Conservation (phyloP, 345 rosid species). For the Linum usitatissimum region DNA sequence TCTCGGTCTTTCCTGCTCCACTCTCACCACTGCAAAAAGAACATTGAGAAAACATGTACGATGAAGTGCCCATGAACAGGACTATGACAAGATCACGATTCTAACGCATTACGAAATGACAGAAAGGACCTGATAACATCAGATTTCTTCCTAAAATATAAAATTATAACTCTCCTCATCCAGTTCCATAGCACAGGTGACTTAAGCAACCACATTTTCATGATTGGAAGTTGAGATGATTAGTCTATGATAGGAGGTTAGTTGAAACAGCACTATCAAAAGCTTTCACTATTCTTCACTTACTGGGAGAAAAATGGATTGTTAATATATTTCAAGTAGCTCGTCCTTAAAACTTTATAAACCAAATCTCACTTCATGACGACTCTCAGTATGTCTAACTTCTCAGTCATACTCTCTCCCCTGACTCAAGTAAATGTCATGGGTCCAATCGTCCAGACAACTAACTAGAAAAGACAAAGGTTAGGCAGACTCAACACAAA, state of each 20-base stretch:
- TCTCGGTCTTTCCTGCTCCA: constrained; percentile 99
- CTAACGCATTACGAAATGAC: background rate
- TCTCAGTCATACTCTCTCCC: too few species aligned
- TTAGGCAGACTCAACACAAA: too few species aligned
- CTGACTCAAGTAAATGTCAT: too few species aligned
- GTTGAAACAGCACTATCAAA: background rate
- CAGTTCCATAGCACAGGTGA: background rate
- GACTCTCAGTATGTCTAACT: too few species aligned
- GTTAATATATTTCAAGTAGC: background rate
- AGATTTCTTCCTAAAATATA: background rate
- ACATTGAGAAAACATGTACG: constrained; percentile 7
- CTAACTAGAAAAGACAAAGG: too few species aligned
- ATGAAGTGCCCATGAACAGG: background rate
- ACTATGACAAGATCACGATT: background rate
- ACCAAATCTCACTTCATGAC: background rate
- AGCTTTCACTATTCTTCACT: background rate
- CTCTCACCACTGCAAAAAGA: constrained; percentile 82
- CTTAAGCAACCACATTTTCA: background rate
- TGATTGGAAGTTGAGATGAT: background rate
- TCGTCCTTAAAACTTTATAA: background rate
- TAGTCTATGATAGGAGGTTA: background rate
- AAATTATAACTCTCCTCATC: background rate
- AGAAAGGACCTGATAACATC: background rate
- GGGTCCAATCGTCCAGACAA: too few species aligned
- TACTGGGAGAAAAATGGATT: background rate